Evolutionary conservation across 2,329 filamentous ascomycete species (phyloP).

Genomic region (Neofusicoccum laricinum): DNA sequence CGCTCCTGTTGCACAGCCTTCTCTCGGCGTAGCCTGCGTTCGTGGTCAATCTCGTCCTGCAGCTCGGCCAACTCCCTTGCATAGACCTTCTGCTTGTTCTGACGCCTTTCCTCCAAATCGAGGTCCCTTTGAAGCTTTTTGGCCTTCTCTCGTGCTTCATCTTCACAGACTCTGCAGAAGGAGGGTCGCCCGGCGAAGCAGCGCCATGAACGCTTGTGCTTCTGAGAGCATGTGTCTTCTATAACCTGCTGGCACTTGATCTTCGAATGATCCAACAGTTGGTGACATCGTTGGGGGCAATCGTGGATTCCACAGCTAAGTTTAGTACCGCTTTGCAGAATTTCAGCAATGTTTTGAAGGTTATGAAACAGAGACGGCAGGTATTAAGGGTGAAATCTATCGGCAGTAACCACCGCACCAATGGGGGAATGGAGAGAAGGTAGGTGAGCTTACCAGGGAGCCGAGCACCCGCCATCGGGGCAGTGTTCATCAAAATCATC

Average conservation of each 20-base stretch:
- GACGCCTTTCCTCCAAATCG: slow-evolving; percentile 50
- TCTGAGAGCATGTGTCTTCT: slow-evolving; percentile 48
- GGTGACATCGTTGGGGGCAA: slow-evolving; percentile 63
- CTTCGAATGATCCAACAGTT: slow-evolving; percentile 56
- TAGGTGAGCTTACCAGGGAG: slow-evolving; percentile 54
- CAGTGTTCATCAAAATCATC: slow-evolving; percentile 60
- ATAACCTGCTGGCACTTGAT: slow-evolving; percentile 47
- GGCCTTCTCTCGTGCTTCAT: slow-evolving; percentile 47
- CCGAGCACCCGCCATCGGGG: slow-evolving; percentile 68
- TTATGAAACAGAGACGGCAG: rapidly evolving
- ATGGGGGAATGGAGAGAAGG: too few relatives aligned
- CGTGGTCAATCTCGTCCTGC: slow-evolving; percentile 54
- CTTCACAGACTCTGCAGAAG: slow-evolving; percentile 52
- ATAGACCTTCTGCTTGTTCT: slow-evolving; percentile 47
- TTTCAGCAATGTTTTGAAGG: slow-evolving; percentile 15
- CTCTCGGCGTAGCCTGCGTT: slow-evolving; percentile 45
- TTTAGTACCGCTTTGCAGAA: slow-evolving; percentile 40
- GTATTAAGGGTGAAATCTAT: too few relatives aligned
- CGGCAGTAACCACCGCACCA: too few relatives aligned
- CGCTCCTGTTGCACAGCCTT: slow-evolving; percentile 46
- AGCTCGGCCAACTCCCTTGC: slow-evolving; percentile 45
- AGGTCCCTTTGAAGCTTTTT: slow-evolving; percentile 47
- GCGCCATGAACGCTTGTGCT: slow-evolving; percentile 47
- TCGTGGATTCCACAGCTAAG: slow-evolving; percentile 59
- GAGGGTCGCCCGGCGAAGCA: slow-evolving; percentile 44